phyloP scores from a whole-genome alignment of 495 filamentous ascomycete genomes.

The Lophium mytilinum region DNA sequence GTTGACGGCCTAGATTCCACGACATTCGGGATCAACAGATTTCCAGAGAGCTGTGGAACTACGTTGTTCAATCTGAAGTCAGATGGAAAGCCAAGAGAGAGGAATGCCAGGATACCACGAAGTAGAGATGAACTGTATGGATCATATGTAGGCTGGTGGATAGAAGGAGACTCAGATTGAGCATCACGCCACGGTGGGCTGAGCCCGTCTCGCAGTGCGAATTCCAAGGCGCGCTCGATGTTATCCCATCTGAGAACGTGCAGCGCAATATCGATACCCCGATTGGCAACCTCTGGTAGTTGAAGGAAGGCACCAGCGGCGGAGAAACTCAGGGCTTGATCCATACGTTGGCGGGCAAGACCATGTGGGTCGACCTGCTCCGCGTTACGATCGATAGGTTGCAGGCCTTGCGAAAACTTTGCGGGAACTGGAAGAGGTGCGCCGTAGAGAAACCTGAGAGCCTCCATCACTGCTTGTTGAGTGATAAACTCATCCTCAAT shows the following conservation, averaged over 20 bases:
- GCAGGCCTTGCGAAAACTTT: slow-evolving; percentile 10
- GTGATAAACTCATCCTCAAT: slow-evolving; percentile 21
- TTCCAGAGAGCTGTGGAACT: slow-evolving; percentile 24
- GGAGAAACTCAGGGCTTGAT: slow-evolving; percentile 23
- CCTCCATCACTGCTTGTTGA: slow-evolving; percentile 21
- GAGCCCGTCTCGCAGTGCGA: slow-evolving; percentile 24
- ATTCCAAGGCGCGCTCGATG: slow-evolving; percentile 22
- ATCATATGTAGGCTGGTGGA: slow-evolving; percentile 13
- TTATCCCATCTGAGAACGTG: slow-evolving; percentile 33
- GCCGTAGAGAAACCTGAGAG: slow-evolving; percentile 31
- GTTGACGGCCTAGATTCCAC: slow-evolving; percentile 26
- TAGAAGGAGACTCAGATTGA: neutral
- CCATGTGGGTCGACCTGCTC: slow-evolving; percentile 4
- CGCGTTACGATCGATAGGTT: slow-evolving; percentile 1
- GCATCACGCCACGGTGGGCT: neutral
- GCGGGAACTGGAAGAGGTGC: slow-evolving; percentile 18
- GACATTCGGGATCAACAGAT: slow-evolving; percentile 29
- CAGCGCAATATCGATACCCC: slow-evolving; percentile 24
- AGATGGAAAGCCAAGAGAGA: slow-evolving; percentile 25
- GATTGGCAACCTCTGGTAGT: slow-evolving; percentile 11
- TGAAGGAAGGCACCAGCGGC: slow-evolving; percentile 26
- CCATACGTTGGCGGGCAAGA: slow-evolving; percentile 25
- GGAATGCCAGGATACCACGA: slow-evolving; percentile 27
- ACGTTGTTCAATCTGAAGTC: slow-evolving; percentile 28
- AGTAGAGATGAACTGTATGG: slow-evolving; percentile 20